Evolutionary conservation across 257 asterid genomes (phyloP), one percentile per base, ranked within the genome.

Genomic region (Cinchona pubescens): DNA sequence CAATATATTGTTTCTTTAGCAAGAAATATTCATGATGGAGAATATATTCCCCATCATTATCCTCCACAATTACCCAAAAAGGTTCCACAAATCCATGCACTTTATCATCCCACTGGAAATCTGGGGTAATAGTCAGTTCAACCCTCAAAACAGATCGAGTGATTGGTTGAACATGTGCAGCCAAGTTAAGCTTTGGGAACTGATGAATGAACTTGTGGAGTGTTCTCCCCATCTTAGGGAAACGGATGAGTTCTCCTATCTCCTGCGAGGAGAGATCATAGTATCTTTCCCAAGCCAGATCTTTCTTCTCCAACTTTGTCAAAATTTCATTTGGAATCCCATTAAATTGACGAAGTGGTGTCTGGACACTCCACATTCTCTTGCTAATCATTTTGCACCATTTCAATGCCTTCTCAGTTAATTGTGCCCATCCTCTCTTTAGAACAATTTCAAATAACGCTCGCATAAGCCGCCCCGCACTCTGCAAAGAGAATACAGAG

Each of bases 331-430:
- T 84, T 46, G 81, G 85, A 53, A 84, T 81, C 61, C 87, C 87
- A 69, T 81, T 83, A 74, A 84, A 84, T 49, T 84, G 87, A 34
- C 83, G 87, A 27, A 84, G 85, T 45, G 87, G 85, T 29, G 87
- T 84, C 79, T 84, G 87, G 58, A 84, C 87, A 79, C 85, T 75
- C 87, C 87, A 84, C 83, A 81, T 84, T 75, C 82, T 77, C 76
- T 78, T 84, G 73, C 72, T 79, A 61, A 81, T 84, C 85, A 84
- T 84, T 55, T 84, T 84, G 83, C 85, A 84, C 87, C 87, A 84
- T 66, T 84, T 84, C 76, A 84, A 69, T 69, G 87, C 85, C 82
- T 84, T 81, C 73, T 81, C 85, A 62, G 87, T 76, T 77, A 81
- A 43, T 71, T 78, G 82, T 32, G 83, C 87, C 87, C 87, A 84